Conservation (phyloP, 2,329 filamentous ascomycete species). For the Pezicula radicicola region DNA sequence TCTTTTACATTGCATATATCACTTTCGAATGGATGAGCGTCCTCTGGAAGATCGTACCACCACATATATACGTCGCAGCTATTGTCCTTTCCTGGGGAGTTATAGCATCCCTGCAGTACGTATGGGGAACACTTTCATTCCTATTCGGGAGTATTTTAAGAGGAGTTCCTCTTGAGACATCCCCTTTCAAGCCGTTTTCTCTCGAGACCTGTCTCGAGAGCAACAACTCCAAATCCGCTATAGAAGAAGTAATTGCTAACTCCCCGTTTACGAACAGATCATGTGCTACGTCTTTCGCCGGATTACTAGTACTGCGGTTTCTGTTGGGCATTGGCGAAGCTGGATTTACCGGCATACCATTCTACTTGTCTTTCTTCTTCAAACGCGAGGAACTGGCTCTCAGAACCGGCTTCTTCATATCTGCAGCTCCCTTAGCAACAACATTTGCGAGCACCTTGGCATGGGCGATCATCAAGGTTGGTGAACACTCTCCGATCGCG, state of each 20-base stretch:
- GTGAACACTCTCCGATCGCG: constrained; percentile 63
- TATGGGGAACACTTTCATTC: too few relatives aligned
- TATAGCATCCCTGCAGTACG: constrained; percentile 66
- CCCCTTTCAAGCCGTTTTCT: too few relatives aligned
- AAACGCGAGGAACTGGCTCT: constrained; percentile 73
- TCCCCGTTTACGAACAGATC: constrained; percentile 22
- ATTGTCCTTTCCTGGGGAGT: constrained; percentile 79
- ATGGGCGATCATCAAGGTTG: constrained; percentile 72
- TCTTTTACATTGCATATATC: constrained; percentile 64
- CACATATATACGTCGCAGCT: constrained; percentile 54
- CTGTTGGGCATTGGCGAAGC: constrained; percentile 63
- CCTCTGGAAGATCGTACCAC: constrained; percentile 57
- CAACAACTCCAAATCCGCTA: too few relatives aligned
- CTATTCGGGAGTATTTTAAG: too few relatives aligned
- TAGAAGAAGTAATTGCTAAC: too few relatives aligned
- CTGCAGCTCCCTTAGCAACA: constrained; percentile 78
- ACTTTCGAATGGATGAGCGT: constrained; percentile 63
- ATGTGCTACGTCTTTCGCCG: constrained; percentile 60
- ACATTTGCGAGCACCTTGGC: constrained; percentile 79
- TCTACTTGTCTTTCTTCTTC: constrained; percentile 64
- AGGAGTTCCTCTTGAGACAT: too few relatives aligned
- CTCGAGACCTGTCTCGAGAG: too few relatives aligned
- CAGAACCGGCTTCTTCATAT: constrained; percentile 82
- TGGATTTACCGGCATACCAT: constrained; percentile 61
- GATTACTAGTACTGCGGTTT: constrained; percentile 51